Evolutionary conservation across 176 grass and related monocot species (phyloP).

Genomic region (Zoysia japonica): DNA sequence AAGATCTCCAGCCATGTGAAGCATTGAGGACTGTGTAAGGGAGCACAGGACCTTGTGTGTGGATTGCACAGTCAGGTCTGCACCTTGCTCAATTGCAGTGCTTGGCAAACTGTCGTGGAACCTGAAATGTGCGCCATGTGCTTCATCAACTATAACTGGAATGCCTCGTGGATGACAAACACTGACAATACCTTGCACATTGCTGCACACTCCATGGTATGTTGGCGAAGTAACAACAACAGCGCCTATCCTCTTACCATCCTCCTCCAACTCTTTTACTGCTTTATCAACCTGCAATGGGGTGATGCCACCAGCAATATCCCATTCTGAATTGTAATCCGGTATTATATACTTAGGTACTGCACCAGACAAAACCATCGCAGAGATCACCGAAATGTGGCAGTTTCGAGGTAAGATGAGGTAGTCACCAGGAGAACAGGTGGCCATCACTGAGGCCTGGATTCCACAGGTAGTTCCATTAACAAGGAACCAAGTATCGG

Average conservation of each 20-base stretch:
- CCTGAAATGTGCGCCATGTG: slow-evolving; percentile 78
- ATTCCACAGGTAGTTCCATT: slow-evolving; percentile 85
- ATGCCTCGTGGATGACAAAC: slow-evolving; percentile 57
- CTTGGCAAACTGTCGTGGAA: slow-evolving; percentile 68
- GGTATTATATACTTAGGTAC: slow-evolving; percentile 86
- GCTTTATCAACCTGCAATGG: slow-evolving; percentile 53
- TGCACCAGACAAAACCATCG: slow-evolving; percentile 60
- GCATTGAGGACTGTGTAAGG: slow-evolving; percentile 92
- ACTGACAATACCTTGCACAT: slow-evolving; percentile 58
- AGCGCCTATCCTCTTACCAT: slow-evolving; percentile 54
- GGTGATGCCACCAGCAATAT: slow-evolving; percentile 67
- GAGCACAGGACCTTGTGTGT: slow-evolving; percentile 92
- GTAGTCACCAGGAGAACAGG: slow-evolving; percentile 61
- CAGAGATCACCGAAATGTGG: slow-evolving; percentile 84
- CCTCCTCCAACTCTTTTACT: slow-evolving; percentile 55
- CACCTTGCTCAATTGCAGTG: slow-evolving; percentile 76
- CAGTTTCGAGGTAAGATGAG: slow-evolving; percentile 76
- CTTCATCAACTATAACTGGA: slow-evolving; percentile 83
- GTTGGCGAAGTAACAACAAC: slow-evolving; percentile 85
- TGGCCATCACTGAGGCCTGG: slow-evolving; percentile 86
- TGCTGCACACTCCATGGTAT: slow-evolving; percentile 87
- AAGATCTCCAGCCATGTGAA: slow-evolving; percentile 66
- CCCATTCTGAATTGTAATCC: slow-evolving; percentile 75
- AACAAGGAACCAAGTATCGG: slow-evolving; percentile 80
- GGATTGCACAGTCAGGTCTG: slow-evolving; percentile 77